phyloP scores from a whole-genome alignment of 345 rosid genomes.

The Excoecaria cochinchinensis region DNA sequence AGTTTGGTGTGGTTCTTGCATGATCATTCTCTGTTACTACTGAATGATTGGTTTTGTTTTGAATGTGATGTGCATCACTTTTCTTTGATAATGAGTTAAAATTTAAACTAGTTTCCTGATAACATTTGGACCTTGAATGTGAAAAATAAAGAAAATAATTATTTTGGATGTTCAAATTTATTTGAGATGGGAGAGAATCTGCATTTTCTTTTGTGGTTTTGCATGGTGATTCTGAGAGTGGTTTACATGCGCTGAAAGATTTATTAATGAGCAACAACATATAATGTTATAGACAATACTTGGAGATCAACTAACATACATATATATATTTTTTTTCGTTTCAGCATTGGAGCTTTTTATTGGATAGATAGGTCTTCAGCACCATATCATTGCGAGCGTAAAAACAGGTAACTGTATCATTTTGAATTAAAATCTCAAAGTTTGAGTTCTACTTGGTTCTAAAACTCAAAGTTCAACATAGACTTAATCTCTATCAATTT shows the following conservation, averaged over 20 bases:
- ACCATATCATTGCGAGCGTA: slow-evolving; percentile 36
- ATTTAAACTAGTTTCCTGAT: no score
- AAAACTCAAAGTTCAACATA: no score
- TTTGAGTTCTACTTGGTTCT: not conserved
- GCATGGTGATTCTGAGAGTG: not conserved
- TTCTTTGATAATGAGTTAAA: not conserved
- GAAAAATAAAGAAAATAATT: not conserved
- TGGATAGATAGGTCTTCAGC: slow-evolving; percentile 77
- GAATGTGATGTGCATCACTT: not conserved
- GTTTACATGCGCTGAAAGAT: not conserved
- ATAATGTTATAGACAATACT: not conserved
- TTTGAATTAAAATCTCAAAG: not conserved
- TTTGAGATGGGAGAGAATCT: not conserved
- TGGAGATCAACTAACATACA: no score
- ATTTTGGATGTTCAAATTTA: not conserved
- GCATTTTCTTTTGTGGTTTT: not conserved
- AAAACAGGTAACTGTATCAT: slow-evolving; percentile 45
- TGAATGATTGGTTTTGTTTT: not conserved
- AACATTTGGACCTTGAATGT: not conserved
- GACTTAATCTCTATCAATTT: no score
- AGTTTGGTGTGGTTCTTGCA: not conserved
- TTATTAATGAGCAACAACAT: not conserved
- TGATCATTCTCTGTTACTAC: not conserved
- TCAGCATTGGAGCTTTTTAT: slow-evolving; percentile 80
- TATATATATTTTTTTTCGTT: slow-evolving; percentile 1